phyloP scores from a whole-genome alignment of 2,329 filamentous ascomycete genomes.

The Cercospora zeae-maydis region DNA sequence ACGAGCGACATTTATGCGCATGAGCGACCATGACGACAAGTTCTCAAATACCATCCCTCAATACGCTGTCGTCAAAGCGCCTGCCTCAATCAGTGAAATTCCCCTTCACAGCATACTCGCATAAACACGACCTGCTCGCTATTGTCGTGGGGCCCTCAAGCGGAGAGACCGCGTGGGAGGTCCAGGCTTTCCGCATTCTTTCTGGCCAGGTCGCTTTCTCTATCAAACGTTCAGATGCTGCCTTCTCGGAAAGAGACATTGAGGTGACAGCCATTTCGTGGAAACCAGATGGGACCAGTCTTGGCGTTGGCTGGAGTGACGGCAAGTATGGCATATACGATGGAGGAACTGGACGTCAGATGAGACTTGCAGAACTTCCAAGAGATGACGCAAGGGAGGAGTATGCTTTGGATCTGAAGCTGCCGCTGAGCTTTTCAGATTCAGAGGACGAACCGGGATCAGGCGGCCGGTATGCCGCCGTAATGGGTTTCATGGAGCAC shows the following conservation, averaged over 20 bases:
- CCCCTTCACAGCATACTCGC: conserved; percentile 69
- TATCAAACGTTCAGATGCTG: conserved; percentile 39
- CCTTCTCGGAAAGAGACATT: conserved; percentile 9
- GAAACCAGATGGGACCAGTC: conserved; percentile 47
- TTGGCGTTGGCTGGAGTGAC: conserved; percentile 82
- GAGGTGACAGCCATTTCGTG: conserved; percentile 42
- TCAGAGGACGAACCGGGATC: conserved; percentile 4
- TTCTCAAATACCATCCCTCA: neutral
- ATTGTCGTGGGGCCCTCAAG: conserved; percentile 48
- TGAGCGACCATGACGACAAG: neutral
- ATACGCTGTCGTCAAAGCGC: conserved; percentile 51
- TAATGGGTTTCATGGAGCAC: conserved; percentile 30
- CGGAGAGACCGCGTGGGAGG: conserved; percentile 52
- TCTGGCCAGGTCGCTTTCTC: conserved; percentile 69
- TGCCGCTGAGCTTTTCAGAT: conserved; percentile 4
- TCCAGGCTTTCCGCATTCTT: conserved; percentile 75
- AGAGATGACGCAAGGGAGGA: conserved; percentile 7
- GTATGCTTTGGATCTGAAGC: conserved; percentile 7
- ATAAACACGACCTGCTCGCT: conserved; percentile 78
- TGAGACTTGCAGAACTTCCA: conserved; percentile 13
- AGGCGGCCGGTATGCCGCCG: conserved; percentile 12
- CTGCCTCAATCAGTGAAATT: conserved; percentile 55
- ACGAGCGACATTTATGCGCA: neutral
- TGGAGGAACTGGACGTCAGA: conserved; percentile 34
- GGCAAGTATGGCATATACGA: conserved; percentile 51